Conservation (phyloP, 225 moss, liverwort and hornwort genomes). For the Physcomitrellopsis africana region DNA sequence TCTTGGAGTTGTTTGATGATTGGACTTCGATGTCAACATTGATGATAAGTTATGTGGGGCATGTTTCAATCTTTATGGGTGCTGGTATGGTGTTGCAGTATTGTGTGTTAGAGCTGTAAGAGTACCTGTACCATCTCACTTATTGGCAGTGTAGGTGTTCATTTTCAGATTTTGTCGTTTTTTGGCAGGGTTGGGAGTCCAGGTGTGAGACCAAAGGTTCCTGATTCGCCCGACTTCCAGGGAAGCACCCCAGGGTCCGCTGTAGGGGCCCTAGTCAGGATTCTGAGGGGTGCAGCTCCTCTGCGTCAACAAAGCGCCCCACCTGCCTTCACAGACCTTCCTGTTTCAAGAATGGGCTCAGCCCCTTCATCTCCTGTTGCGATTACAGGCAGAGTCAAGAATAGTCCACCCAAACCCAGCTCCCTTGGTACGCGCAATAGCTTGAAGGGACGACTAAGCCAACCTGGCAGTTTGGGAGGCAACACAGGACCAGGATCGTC, state of each 20-base stretch:
- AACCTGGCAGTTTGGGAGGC: slow-evolving; percentile 36
- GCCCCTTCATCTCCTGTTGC: slow-evolving; percentile 57
- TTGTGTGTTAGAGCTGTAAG: background rate
- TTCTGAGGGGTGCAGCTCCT: slow-evolving; percentile 77
- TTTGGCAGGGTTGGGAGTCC: slow-evolving; percentile 83
- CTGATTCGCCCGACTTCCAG: slow-evolving; percentile 69
- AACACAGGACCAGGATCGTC: slow-evolving; percentile 48
- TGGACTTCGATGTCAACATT: slow-evolving; percentile 2
- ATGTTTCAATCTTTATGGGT: background rate
- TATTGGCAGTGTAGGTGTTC: slow-evolving; percentile 11
- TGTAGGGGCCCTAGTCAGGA: slow-evolving; percentile 89
- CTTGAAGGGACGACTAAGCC: slow-evolving; percentile 31
- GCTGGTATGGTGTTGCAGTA: background rate
- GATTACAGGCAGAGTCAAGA: slow-evolving; percentile 50
- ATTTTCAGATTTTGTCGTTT: slow-evolving; percentile 2
- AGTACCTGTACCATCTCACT: background rate
- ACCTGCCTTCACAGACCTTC: slow-evolving; percentile 45
- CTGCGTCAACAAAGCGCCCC: slow-evolving; percentile 71
- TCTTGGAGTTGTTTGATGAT: background rate
- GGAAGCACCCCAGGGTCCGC: slow-evolving; percentile 67
- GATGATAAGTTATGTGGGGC: background rate
- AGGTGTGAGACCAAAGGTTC: slow-evolving; percentile 47
- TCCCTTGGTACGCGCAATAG: slow-evolving; percentile 30
- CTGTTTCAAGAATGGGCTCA: slow-evolving; percentile 37
- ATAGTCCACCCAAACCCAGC: slow-evolving; percentile 64